Base-by-base conservation (phyloP, 2,329 filamentous ascomycete species). In the Coniochaeta hoffmannii region DNA sequence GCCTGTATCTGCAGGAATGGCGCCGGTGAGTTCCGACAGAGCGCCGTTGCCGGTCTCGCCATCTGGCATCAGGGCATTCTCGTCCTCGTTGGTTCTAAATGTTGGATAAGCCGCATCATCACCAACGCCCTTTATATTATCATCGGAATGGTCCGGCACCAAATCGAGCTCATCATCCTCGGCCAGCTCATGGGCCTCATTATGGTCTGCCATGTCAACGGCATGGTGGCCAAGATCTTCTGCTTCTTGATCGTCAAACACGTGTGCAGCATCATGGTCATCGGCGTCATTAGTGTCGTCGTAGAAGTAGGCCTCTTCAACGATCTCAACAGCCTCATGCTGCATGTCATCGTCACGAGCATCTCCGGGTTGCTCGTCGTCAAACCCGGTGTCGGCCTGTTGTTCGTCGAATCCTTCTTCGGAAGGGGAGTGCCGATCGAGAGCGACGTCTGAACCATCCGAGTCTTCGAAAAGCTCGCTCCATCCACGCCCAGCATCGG, bases 381-480 rank as follows among this genome's bases (percentile, higher is more conserved):
- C 32, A 6, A n/a, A 36, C 7, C 14, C 50, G 17, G 14, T 24
- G 9, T 53, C 32, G 19, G 28, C 36, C 22, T 49, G 44, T 34
- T 52, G 15, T 3, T 17, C 44, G 36, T 50, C 41, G 14, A 46
- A 17, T 15, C 31, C 36, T 10, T 55, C 60, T 17, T 56, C 56
- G 12, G 55, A 60, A 11, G n/a, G n/a, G n/a, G n/a, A n/a, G n/a
- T 10, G 34, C 22, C 15, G 44, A n/a, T 19, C 49, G 31, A 12
- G 32, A 9, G 6, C 58, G 55, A 38, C 61, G 53, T 57, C 56
- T 26, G 49, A 54, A 11, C 56, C 54, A 7, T 58, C 59, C 9
- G 32, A 17, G 8, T 57, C 30, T 11, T 59, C 60, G 30, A 55
- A 56, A 22, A 51, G 24, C 26, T 55, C 38, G n/a, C 59, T 49